Conservation (phyloP, 148 eudicot species). For the Rhododendron williamsianum region DNA sequence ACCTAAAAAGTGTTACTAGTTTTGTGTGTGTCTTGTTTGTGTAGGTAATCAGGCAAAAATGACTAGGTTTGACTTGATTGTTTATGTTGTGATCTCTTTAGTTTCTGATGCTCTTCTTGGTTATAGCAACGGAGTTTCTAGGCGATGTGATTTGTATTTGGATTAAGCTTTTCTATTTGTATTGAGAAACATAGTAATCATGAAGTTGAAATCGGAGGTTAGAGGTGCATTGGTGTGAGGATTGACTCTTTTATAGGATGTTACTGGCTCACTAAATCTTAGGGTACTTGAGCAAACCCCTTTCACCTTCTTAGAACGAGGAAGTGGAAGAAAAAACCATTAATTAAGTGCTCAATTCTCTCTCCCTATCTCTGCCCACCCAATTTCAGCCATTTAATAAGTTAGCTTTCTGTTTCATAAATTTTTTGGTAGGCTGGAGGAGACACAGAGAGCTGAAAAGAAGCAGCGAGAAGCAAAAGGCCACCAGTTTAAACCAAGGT, state of each 20-base stretch:
- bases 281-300: conserved; percentile 2
- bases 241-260: not conserved
- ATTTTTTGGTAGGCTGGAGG: conserved; percentile 55
- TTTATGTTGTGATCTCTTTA: not conserved
- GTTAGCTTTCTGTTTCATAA: not conserved
- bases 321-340: not conserved
- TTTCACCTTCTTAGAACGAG: not conserved
- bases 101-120: not conserved
- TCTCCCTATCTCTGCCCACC: not conserved
- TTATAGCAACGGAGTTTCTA: not conserved
- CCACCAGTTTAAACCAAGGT: conserved; percentile 54
- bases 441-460: conserved; percentile 83
- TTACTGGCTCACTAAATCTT: not conserved
- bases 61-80: not conserved
- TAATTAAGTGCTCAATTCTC: not conserved
- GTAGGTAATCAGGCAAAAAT: not conserved
- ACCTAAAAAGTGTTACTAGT: not conserved
- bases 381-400: not conserved
- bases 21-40: not conserved
- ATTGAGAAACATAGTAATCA: not conserved
- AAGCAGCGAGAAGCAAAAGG: conserved; percentile 62
- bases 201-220: not conserved
- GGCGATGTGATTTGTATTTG: not conserved
- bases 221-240: not conserved
- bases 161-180: not conserved